Evolutionary conservation across 352 stramenopile species (phyloP).

Genomic region (Phytopythium ostracodes): DNA sequence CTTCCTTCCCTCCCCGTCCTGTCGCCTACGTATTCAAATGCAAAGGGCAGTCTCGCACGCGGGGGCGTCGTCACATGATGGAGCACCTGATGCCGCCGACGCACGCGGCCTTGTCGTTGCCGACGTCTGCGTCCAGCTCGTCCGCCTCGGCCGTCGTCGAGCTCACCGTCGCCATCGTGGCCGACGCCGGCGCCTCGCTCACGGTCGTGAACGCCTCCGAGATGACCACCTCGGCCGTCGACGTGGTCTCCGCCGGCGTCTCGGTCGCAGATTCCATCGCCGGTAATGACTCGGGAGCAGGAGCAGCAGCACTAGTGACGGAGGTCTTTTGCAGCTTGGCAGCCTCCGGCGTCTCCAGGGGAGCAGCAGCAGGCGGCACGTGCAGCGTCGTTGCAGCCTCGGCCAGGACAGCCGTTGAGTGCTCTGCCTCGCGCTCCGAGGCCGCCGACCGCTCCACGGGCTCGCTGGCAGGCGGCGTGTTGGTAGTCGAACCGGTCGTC

Average conservation of each 20-base stretch:
- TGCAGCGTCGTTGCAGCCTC: constrained; percentile 17
- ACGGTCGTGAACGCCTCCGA: constrained; percentile 7
- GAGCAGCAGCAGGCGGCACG: constrained; percentile 17
- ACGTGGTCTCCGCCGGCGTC: constrained; percentile 6
- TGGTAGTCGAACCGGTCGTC: neutral
- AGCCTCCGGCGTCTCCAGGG: neutral
- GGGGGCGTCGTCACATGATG: constrained; percentile 36
- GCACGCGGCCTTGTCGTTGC: constrained; percentile 3
- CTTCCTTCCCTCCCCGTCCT: neutral
- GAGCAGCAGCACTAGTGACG: neutral
- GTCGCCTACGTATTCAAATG: constrained; percentile 1
- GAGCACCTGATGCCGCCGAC: constrained; percentile 42
- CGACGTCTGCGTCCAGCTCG: constrained; percentile 15
- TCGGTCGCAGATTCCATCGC: constrained; percentile 7
- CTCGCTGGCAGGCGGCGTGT: neutral
- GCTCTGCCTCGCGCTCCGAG: constrained; percentile 7
- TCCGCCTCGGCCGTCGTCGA: constrained; percentile 22
- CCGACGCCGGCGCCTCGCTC: constrained; percentile 6
- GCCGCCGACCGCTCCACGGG: neutral
- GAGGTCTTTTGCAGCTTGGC: constrained; percentile 13
- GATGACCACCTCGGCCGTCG: constrained; percentile 6
- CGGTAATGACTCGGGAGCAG: constrained; percentile 7
- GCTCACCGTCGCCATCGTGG: neutral
- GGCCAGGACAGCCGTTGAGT: constrained; percentile 17
- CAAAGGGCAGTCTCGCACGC: neutral